Evolutionary conservation across 345 rosid species (phyloP), one percentile per base, ranked within the genome.

Genomic region (Rubroshorea leprosula): DNA sequence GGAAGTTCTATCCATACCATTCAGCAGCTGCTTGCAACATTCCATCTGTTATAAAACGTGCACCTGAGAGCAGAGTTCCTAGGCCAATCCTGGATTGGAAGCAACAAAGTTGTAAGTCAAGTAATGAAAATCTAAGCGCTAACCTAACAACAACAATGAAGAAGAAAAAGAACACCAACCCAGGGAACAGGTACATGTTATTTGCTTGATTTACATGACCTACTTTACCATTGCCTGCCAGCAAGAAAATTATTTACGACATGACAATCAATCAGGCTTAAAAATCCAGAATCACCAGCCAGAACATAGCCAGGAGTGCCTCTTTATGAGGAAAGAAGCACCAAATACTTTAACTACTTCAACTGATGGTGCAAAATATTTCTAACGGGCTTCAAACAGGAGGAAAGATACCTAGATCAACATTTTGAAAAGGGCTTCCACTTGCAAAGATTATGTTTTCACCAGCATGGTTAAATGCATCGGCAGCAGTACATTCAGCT

Each of bases 171-270:
- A 74, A 65, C 25, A 67, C 97, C 44, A 55, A 93, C 96, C 99
- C 99, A 0, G 99, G 99, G 77, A 93, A 93, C 56, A 93, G 80
- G 76, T 89, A 93, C 97, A 93, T 89, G 74, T 93, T 93, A 75
- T 93, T 93, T 62, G 97, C 97, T 65, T 93, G 97, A 80, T 93
- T 93, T 68, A 83, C 99, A 75, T 85, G 84, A 39, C 99, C 97
- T 23, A 80, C 73, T 70, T 73, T 85, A 52, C 97, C 96, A 52
- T 86, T 89, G 50, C 89, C 97, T 93, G 74, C 68, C 74, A 71
- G 64, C 31, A 51, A 19, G 26, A 15, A 63, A 47, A 66, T 55
- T 20, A 14, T 41, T 39, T 45, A 52, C n/a, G 27, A 47, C 51
- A 24, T 46, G 8, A 21, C 21, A 46, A 5, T 39, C 21, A 63